Conservation (phyloP, 139 green algal species). For the Diplosphaera chodatii region DNA sequence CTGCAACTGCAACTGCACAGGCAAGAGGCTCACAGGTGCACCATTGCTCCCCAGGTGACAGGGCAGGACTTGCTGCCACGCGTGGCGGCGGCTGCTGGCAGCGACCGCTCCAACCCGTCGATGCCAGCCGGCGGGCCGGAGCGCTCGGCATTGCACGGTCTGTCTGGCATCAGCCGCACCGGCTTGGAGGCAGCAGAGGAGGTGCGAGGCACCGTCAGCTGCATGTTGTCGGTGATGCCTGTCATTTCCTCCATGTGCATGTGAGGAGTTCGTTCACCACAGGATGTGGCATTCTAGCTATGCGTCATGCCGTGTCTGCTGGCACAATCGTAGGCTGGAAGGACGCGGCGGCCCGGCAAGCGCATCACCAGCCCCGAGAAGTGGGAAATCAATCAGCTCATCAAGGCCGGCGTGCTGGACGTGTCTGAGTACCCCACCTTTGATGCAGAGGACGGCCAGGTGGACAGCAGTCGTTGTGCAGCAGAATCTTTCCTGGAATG, state of each 20-base stretch:
- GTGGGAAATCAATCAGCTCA: conserved; percentile 52
- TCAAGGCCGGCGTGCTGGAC: conserved; percentile 76
- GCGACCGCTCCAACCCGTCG: conserved; percentile 21
- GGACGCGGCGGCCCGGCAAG: conserved; percentile 16
- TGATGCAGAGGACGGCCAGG: conserved; percentile 69
- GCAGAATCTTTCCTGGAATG: no score
- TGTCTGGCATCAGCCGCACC: conserved; percentile 69
- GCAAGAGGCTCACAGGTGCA: no score
- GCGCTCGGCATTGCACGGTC: conserved; percentile 49
- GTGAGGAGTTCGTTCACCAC: no score
- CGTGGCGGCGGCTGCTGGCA: conserved; percentile 4
- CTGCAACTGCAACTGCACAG: no score
- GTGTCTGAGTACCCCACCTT: conserved; percentile 82
- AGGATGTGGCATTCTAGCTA: no score
- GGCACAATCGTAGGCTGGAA: neutral
- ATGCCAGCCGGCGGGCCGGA: conserved; percentile 10
- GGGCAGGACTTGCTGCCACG: conserved; percentile 70
- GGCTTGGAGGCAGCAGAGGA: neutral
- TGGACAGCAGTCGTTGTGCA: no score
- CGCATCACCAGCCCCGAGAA: conserved; percentile 48
- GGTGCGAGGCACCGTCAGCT: no score
- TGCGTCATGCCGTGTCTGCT: no score
- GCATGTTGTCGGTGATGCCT: no score
- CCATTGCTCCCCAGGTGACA: no score
- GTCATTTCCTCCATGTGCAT: no score